Percentiles rank a stretch among this genome's conserved stretches.
These are phyloP conservation scores for Exophiala alcalophila DNA, from an alignment of 2,329 filamentous ascomycete species.

Conservation along the genomic window DNA sequence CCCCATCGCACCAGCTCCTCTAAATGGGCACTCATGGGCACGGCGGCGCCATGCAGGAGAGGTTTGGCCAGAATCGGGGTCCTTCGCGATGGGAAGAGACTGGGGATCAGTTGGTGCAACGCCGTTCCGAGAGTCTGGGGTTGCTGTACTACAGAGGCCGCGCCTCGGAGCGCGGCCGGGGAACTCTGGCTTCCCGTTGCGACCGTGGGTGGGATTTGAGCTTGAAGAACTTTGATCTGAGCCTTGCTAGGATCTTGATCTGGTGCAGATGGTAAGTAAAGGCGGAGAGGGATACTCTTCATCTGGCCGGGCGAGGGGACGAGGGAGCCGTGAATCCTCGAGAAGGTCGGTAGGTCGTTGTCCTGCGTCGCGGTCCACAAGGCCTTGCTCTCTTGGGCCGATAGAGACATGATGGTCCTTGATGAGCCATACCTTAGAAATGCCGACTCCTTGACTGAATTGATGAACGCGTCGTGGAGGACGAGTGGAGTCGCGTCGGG, in stretches of 20 bases:
- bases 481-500: slow-evolving; percentile 60
- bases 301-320: slow-evolving; percentile 68
- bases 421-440: slow-evolving; percentile 84
- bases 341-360: slow-evolving; percentile 67
- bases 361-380: slow-evolving; percentile 79
- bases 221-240: slow-evolving; percentile 71
- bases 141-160: slow-evolving; percentile 39
- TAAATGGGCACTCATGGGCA: slow-evolving; percentile 76
- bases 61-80: slow-evolving; percentile 81
- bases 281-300: slow-evolving; percentile 77
- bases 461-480: slow-evolving; percentile 65
- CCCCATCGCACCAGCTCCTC: slow-evolving; percentile 80
- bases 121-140: slow-evolving; percentile 72
- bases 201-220: slow-evolving; percentile 59
- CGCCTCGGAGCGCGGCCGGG: slow-evolving; percentile 29
- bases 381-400: slow-evolving; percentile 75
- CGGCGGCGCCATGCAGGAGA: slow-evolving; percentile 77
- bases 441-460: slow-evolving; percentile 76
- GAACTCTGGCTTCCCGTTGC: slow-evolving; percentile 22
- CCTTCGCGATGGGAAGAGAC: slow-evolving; percentile 80
- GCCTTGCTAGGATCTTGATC: slow-evolving; percentile 43
- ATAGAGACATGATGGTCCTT: slow-evolving; percentile 84
- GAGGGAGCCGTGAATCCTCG: slow-evolving; percentile 70
- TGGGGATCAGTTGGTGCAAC: slow-evolving; percentile 70
- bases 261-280: slow-evolving; percentile 75